Percentiles rank a stretch among this genome's conserved stretches.
phyloP scores from a whole-genome alignment of 345 rosid genomes.

The Draba incana region DNA sequence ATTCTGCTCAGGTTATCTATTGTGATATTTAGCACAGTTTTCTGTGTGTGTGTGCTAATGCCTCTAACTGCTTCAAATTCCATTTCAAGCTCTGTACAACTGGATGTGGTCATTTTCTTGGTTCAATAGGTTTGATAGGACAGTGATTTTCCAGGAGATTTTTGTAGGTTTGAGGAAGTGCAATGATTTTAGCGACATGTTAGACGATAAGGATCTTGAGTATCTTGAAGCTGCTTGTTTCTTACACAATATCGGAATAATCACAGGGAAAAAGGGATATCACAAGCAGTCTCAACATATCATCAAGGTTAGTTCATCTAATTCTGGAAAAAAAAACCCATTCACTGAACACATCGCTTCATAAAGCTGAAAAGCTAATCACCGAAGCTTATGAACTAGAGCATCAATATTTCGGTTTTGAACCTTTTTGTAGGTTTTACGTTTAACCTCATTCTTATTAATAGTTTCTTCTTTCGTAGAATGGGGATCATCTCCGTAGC shows the following conservation, averaged over 20 bases:
- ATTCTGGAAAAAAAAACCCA: background rate
- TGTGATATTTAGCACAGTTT: background rate
- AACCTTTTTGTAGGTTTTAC: slow-evolving; percentile 11
- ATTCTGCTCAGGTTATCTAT: background rate
- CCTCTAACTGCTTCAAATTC: slow-evolving; percentile 10
- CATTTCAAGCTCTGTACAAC: slow-evolving; percentile 11
- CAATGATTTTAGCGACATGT: slow-evolving; percentile 33
- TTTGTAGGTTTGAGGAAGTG: slow-evolving; percentile 61
- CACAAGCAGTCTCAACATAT: slow-evolving; percentile 72
- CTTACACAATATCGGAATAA: slow-evolving; percentile 67
- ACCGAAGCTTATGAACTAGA: slow-evolving; percentile 17
- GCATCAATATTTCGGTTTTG: background rate
- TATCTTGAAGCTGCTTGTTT: slow-evolving; percentile 78
- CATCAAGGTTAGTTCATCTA: slow-evolving; percentile 50
- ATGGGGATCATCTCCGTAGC: slow-evolving; percentile 61
- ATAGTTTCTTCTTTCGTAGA: slow-evolving; percentile 45
- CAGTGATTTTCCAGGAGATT: slow-evolving; percentile 52
- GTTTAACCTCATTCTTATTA: slow-evolving; percentile 16
- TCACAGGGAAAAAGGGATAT: slow-evolving; percentile 65
- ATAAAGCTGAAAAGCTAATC: slow-evolving; percentile 7
- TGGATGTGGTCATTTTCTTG: slow-evolving; percentile 7
- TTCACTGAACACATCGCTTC: background rate
- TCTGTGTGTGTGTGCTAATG: background rate
- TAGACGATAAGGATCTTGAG: slow-evolving; percentile 63
- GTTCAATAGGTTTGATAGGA: slow-evolving; percentile 26